Evolutionary conservation across 176 grass and related monocot species (phyloP).

Genomic region (Ensete ventricosum): DNA sequence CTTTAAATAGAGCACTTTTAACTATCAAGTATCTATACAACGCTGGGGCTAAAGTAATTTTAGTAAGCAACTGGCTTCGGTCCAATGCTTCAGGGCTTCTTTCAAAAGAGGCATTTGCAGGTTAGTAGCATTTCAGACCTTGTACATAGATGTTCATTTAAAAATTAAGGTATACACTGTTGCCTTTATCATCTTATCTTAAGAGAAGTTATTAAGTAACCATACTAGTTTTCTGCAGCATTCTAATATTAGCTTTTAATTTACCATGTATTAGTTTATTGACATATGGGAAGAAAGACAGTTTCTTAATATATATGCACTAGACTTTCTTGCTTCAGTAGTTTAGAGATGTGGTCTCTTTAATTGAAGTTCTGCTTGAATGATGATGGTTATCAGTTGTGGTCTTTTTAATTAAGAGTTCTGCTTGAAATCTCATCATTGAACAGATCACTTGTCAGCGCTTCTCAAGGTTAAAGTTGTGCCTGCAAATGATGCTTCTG

Average conservation of each 20-base stretch:
- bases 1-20: constrained; percentile 48
- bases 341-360: neutral
- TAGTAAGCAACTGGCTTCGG: constrained; percentile 58
- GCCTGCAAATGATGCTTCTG: constrained; percentile 30
- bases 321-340: neutral
- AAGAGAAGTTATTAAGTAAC: neutral
- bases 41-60: constrained; percentile 65
- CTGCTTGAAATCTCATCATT: constrained; percentile 16
- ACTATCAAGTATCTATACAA: constrained; percentile 74
- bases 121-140: constrained; percentile 30
- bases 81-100: constrained; percentile 30
- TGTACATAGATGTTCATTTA: constrained; percentile 9
- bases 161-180: neutral
- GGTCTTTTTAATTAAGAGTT: neutral
- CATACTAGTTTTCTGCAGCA: neutral
- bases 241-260: neutral
- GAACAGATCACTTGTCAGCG: constrained; percentile 57
- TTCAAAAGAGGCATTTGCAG: constrained; percentile 58
- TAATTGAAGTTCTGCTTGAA: neutral
- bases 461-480: constrained; percentile 68
- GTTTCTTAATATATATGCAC: neutral
- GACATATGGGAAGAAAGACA: neutral
- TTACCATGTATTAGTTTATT: neutral
- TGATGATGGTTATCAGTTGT: neutral
- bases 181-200: neutral